phyloP scores from a whole-genome alignment of 805 yeast genomes.

The Zygotorulaspora sp. region DNA sequence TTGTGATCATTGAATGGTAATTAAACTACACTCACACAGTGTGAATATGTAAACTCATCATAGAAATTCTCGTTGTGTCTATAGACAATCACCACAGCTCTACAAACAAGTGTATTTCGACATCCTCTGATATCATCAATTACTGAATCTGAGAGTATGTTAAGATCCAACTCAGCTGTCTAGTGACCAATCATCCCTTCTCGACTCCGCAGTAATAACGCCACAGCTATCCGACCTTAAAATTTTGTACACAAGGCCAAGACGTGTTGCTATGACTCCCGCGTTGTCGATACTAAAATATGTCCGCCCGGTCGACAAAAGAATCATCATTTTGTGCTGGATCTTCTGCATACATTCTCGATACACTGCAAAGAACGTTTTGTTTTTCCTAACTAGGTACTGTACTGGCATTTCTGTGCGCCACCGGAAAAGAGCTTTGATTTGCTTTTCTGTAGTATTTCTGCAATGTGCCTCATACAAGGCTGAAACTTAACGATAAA shows the following conservation, averaged over 20 bases:
- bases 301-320: conserved; percentile 50
- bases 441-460: neutral
- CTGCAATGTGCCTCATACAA: conserved; percentile 37
- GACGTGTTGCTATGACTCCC: conserved; percentile 23
- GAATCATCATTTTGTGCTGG: conserved; percentile 32
- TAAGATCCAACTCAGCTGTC: conserved; percentile 33
- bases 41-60: conserved; percentile 33
- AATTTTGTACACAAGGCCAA: conserved; percentile 38
- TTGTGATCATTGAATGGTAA: conserved; percentile 34
- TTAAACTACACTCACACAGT: conserved; percentile 37
- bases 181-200: conserved; percentile 41
- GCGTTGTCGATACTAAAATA: conserved; percentile 33
- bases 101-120: too few species aligned
- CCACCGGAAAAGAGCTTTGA: conserved; percentile 1
- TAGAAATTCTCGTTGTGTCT: conserved; percentile 3
- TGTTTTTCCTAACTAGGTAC: neutral
- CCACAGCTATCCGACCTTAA: conserved; percentile 27
- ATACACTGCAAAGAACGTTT: neutral
- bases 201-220: conserved; percentile 22
- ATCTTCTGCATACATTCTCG: neutral
- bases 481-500: conserved; percentile 47
- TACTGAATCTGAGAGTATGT: neutral
- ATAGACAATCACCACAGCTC: too few species aligned
- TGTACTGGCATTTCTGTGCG: neutral
- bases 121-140: conserved; percentile 13